These are phyloP conservation scores for Nicotiana knightiana DNA, from an alignment of 257 asterid genomes.

Conservation along the genomic window DNA sequence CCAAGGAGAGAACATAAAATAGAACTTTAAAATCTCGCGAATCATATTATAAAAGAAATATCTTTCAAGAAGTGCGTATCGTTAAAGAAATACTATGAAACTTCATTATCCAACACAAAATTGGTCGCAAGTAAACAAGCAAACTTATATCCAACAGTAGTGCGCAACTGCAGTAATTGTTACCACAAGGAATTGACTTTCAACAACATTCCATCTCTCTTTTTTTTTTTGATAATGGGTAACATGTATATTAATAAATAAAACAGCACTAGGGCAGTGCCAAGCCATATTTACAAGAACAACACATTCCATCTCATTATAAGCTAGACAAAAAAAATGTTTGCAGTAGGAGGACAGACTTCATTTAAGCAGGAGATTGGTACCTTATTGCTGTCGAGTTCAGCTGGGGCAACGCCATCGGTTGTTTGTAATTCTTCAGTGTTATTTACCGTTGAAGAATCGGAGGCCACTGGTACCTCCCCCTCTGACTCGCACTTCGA, in stretches of 20 bases:
- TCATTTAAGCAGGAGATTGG: conserved; percentile 13
- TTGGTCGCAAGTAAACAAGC: neutral
- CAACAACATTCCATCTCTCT: neutral
- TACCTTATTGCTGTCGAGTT: conserved; percentile 35
- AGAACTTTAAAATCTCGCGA: neutral
- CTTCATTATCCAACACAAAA: neutral
- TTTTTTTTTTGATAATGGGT: no score
- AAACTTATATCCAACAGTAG: neutral
- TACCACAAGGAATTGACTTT: neutral
- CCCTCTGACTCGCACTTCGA: conserved; percentile 34
- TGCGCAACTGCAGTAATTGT: neutral
- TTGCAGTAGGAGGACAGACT: neutral
- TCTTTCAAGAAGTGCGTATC: neutral
- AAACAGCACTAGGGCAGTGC: no score
- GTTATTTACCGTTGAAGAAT: conserved; percentile 31
- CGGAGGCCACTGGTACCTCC: conserved; percentile 30
- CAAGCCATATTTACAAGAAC: neutral
- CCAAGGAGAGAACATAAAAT: neutral
- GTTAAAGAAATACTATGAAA: neutral
- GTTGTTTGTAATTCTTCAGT: conserved; percentile 27
- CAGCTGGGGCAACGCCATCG: conserved; percentile 27
- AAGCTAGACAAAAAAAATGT: neutral
- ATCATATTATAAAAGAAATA: neutral
- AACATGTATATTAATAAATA: no score
- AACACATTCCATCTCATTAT: conserved; percentile 2